Evolutionary conservation across 1,284 basidiomycete species (phyloP), one percentile per base, ranked within the genome.

Genomic region (Chalciporus piperatoides): DNA sequence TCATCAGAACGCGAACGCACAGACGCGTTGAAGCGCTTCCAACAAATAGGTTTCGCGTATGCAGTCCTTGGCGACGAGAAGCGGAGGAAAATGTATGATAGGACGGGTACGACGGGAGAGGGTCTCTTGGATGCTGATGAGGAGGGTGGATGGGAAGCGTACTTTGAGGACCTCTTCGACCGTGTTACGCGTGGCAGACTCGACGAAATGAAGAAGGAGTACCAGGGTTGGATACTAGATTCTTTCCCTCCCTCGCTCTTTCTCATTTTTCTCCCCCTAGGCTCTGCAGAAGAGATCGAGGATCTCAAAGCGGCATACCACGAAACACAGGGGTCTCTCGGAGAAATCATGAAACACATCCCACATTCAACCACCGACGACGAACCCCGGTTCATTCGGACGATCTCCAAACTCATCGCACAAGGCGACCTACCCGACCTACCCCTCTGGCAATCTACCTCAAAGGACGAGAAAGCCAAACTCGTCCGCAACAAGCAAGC

Each of bases 21-120:
- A 37, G 77, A 78, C 56, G 82, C 86, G 56, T 80, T 79, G 10
- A 73, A 71, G 54, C 84, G 86, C 67, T 97, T 97, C 63, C 92
- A 95, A 61, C 86, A 90, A 63, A 78, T 97, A 56, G 90, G 93
- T 0, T 96, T 94, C 61, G 90, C 94, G 12, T 97, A 94, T 68
- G 76, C 90, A 1, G 83, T 97, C 0, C 75, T 97, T 27, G 79
- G 83, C 43, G 92, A 97, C 58, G 84, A 84, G 54, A 83, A 80
- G 63, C 72, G 84, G 57, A 79, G 85, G 59, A 76, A 80, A 60
- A 74, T 82, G 61, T 96, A 95, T 61, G 92, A 96, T 60, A 72
- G 72, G 48, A 93, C 89, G 1, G 94, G 94, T 11, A 80, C 79
- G 56, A 95, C 93, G 4, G 83, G 86, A 57, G 92, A 96, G 61